A percentile compares a stretch with the other conserved stretches of the same genome.
phyloP scores from a whole-genome alignment of 192 early-diverging fungal genomes.

The Dissophora ornata region DNA sequence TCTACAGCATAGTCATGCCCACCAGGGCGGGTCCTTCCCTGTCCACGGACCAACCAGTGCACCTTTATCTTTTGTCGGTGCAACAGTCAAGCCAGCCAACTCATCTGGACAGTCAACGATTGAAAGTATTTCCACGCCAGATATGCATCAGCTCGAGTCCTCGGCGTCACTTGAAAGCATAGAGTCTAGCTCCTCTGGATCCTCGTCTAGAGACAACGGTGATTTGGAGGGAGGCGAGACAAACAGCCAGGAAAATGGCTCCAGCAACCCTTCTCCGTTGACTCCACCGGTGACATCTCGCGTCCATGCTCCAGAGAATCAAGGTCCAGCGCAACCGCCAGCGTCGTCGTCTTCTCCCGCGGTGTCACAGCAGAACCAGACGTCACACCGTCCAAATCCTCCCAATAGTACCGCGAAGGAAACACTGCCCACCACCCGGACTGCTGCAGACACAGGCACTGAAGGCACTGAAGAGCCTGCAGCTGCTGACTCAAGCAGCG shows the following conservation, averaged over 20 bases:
- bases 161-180: slow-evolving; percentile 21
- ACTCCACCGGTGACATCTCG: neutral
- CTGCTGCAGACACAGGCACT: neutral
- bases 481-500: neutral
- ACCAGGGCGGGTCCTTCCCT: slow-evolving; percentile 10
- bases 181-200: neutral
- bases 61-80: slow-evolving; percentile 16
- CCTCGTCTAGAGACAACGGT: slow-evolving; percentile 4
- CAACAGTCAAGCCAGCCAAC: slow-evolving; percentile 17
- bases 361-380: slow-evolving; percentile 11
- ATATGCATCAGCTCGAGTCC: slow-evolving; percentile 38
- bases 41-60: slow-evolving; percentile 38
- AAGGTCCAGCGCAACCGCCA: slow-evolving; percentile 3
- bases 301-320: slow-evolving; percentile 6
- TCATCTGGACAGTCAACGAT: slow-evolving; percentile 10
- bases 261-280: neutral
- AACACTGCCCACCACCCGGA: too few species aligned
- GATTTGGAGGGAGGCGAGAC: slow-evolving; percentile 1
- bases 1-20: slow-evolving; percentile 9
- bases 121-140: slow-evolving; percentile 22
- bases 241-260: neutral
- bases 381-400: slow-evolving; percentile 23
- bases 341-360: neutral
- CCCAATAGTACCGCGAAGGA: neutral
- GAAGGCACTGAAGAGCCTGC: neutral